Conservation (phyloP, 164 flowering plant species). For the Vitis cinerea region DNA sequence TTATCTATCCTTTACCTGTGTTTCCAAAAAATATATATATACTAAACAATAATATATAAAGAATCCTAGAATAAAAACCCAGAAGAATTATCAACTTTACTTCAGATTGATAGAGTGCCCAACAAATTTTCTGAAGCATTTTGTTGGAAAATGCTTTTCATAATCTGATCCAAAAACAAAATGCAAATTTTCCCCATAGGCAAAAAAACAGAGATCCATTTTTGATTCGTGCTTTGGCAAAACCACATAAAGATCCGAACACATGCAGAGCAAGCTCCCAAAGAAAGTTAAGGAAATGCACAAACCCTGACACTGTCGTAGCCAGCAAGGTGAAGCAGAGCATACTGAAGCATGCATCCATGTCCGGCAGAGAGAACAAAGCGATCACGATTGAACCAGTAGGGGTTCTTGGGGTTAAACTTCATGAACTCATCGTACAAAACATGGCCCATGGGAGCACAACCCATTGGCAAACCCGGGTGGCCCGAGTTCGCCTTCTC, state of each 20-base stretch:
- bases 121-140: too few species aligned
- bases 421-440: slow-evolving; percentile 91
- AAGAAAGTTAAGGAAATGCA: not conserved
- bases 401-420: slow-evolving; percentile 93
- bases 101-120: too few species aligned
- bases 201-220: too few species aligned
- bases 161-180: too few species aligned
- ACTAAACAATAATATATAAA: too few species aligned
- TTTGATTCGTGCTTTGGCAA: not conserved
- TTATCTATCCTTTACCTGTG: too few species aligned
- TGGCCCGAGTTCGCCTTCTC: slow-evolving; percentile 99
- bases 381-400: slow-evolving; percentile 95
- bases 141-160: too few species aligned
- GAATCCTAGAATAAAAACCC: too few species aligned
- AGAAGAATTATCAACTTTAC: too few species aligned
- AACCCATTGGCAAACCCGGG: slow-evolving; percentile 99
- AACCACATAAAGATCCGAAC: not conserved
- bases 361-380: slow-evolving; percentile 97
- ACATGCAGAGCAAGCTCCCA: not conserved
- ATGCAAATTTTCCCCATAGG: too few species aligned
- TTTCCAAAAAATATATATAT: too few species aligned
- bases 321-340: slow-evolving; percentile 94
- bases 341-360: slow-evolving; percentile 97
- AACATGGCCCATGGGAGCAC: slow-evolving; percentile 96
- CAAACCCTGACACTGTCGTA: slow-evolving; percentile 82